These are phyloP conservation scores for Collybia nuda DNA, from an alignment of 768 basidiomycete genomes.

Conservation along the genomic window DNA sequence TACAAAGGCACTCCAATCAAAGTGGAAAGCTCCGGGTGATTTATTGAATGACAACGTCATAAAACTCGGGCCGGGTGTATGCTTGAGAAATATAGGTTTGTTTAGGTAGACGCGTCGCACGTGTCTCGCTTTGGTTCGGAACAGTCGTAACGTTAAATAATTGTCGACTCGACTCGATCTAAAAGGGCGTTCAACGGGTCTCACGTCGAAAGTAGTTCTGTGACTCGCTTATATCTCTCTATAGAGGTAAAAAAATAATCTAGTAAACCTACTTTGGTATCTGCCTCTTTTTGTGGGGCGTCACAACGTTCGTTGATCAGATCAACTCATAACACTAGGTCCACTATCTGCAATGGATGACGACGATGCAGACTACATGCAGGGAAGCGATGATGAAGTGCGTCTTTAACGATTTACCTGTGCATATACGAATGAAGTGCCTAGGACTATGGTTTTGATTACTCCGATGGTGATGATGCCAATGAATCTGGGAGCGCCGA, in stretches of 20 bases:
- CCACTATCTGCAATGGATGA: constrained; percentile 66
- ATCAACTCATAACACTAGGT: not conserved
- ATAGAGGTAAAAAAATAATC: no score
- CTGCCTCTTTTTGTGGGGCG: not conserved
- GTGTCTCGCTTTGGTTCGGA: no score
- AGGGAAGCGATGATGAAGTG: constrained; percentile 85
- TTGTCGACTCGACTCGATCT: not conserved
- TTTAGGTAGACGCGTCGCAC: no score
- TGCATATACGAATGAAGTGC: constrained; percentile 7
- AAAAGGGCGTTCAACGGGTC: not conserved
- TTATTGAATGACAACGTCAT: no score
- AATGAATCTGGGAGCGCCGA: constrained; percentile 81
- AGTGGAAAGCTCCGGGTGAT: no score
- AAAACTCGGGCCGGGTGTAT: no score
- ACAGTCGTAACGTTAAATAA: no score
- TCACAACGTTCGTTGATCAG: constrained; percentile 1
- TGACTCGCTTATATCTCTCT: no score
- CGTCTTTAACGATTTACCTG: constrained; percentile 10
- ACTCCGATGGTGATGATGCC: constrained; percentile 87
- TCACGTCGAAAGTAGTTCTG: not conserved
- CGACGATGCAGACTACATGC: constrained; percentile 94
- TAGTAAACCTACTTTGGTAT: not conserved
- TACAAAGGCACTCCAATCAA: no score
- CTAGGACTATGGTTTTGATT: constrained; percentile 95
- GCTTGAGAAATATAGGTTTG: no score